A percentile compares a stretch with the other conserved stretches of the same genome.
These are phyloP conservation scores for Umbellularia californica DNA, from an alignment of 164 flowering plant genomes.

Conservation along the genomic window DNA sequence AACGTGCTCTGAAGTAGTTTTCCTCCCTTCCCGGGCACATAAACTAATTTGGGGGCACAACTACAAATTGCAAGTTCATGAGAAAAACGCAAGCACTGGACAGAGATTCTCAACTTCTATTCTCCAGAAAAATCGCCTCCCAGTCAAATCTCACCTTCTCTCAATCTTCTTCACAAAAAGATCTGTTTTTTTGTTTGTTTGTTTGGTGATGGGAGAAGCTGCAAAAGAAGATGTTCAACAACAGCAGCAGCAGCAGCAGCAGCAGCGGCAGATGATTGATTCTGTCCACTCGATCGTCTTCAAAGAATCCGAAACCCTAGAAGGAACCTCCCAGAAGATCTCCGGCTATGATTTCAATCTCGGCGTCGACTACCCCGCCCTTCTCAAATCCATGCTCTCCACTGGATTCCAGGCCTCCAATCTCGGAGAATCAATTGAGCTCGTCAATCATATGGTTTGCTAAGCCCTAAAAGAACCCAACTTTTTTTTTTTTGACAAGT, in stretches of 20 bases:
- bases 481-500: no score
- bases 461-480: background rate
- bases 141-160: no score
- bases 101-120: no score
- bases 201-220: slow-evolving; percentile 24
- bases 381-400: slow-evolving; percentile 57
- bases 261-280: slow-evolving; percentile 18
- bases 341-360: slow-evolving; percentile 84
- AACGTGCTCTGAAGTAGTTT: no score
- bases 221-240: slow-evolving; percentile 2
- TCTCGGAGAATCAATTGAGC: slow-evolving; percentile 80
- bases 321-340: slow-evolving; percentile 48
- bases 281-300: slow-evolving; percentile 41
- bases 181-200: background rate
- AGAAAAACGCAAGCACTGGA: no score
- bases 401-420: slow-evolving; percentile 97
- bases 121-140: no score
- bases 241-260: background rate
- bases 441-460: slow-evolving; percentile 77
- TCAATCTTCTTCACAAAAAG: no score
- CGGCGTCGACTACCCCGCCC: slow-evolving; percentile 60
- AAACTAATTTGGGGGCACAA: no score
- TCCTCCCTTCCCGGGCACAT: no score
- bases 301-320: slow-evolving; percentile 59
- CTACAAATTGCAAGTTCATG: no score